Percentiles rank a stretch among this genome's conserved stretches.
Conservation (phyloP, 2,329 filamentous ascomycete genomes). For the Exophiala phaeomuriformis region DNA sequence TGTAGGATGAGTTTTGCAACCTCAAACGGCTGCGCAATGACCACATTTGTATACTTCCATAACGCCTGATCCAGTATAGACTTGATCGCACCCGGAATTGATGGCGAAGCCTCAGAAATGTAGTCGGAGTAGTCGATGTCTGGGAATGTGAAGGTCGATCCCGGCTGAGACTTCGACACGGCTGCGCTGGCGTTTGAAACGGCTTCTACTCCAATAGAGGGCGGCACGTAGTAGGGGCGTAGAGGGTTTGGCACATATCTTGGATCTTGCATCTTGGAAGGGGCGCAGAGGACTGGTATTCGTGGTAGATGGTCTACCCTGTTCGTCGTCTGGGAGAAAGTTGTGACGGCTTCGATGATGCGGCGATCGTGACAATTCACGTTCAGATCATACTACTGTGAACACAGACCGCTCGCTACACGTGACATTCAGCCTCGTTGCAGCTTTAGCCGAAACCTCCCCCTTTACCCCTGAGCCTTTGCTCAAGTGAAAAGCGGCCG, state of each 20-base stretch:
- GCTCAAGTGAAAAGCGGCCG: no score
- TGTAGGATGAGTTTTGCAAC: conserved; percentile 92
- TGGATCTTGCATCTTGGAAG: conserved; percentile 15
- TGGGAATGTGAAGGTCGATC: conserved; percentile 50
- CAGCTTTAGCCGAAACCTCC: background rate
- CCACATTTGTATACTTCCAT: conserved; percentile 83
- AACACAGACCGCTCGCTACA: background rate
- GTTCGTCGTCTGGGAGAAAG: background rate
- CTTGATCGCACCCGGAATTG: conserved; percentile 65
- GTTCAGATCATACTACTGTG: background rate
- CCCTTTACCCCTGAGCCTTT: no score
- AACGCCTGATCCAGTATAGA: conserved; percentile 74
- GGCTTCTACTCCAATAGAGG: conserved; percentile 53
- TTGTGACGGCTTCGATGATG: background rate
- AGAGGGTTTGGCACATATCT: conserved; percentile 51
- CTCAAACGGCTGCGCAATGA: conserved; percentile 93
- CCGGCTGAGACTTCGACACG: conserved; percentile 30
- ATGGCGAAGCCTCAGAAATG: conserved; percentile 67
- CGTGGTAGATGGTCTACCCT: background rate
- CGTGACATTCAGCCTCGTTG: background rate
- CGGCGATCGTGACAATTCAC: background rate
- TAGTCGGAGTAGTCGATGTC: conserved; percentile 92
- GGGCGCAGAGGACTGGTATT: background rate
- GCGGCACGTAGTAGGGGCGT: conserved; percentile 56
- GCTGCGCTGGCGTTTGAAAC: conserved; percentile 33